These are phyloP conservation scores for Blastomyces percursus DNA, from an alignment of 2,329 filamentous ascomycete genomes.

Conservation along the genomic window DNA sequence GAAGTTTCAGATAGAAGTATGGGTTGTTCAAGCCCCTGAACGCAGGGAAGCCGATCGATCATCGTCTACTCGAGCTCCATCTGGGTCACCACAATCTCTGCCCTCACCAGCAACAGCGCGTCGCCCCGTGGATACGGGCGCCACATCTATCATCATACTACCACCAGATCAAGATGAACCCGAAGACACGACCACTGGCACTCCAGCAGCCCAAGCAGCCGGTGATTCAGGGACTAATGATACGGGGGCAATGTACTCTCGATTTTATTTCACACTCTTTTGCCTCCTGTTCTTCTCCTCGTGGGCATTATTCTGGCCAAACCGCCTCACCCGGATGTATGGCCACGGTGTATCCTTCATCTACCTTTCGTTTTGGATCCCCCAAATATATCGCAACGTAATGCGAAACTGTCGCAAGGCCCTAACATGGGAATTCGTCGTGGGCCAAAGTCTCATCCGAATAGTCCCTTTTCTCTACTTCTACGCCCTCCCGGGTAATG, in stretches of 20 bases:
- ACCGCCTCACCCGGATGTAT: conserved; percentile 43
- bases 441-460: conserved; percentile 70
- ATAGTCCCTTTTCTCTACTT: conserved; percentile 77
- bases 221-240: conserved; percentile 31
- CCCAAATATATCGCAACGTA: conserved; percentile 83
- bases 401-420: conserved; percentile 86
- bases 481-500: conserved; percentile 64
- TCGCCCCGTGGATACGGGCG: conserved; percentile 35
- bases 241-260: conserved; percentile 49
- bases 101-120: conserved; percentile 39
- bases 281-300: conserved; percentile 48
- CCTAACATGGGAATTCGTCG: conserved; percentile 79
- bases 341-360: conserved; percentile 54
- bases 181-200: conserved; percentile 25
- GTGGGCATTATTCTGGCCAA: conserved; percentile 48
- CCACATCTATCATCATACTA: conserved; percentile 45
- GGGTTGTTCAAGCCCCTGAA: conserved; percentile 47
- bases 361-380: conserved; percentile 85
- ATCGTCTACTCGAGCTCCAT: conserved; percentile 7
- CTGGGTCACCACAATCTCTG: conserved; percentile 8
- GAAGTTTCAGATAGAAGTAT: conserved; percentile 57
- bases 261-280: conserved; percentile 51
- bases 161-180: conserved; percentile 48
- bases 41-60: conserved; percentile 27
- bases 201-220: conserved; percentile 25